These are phyloP conservation scores for Casuarina glauca DNA, from an alignment of 306 rosid species.

Conservation along the genomic window DNA sequence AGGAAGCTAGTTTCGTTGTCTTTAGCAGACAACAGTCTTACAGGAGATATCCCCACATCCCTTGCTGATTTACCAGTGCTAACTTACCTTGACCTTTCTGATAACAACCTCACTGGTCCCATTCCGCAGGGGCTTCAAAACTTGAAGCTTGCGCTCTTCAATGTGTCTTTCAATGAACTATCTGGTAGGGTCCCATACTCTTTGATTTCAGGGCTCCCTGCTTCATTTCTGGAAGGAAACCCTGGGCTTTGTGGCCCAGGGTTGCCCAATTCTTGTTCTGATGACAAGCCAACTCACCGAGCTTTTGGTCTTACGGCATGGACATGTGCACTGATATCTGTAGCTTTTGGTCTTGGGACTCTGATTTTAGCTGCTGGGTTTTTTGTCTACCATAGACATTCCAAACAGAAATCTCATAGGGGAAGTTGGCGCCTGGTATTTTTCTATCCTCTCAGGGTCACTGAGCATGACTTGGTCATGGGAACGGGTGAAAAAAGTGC, in stretches of 20 bases:
- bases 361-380: conserved; percentile 60
- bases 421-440: conserved; percentile 75
- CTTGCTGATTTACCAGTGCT: conserved; percentile 83
- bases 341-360: conserved; percentile 70
- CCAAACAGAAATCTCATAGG: conserved; percentile 42
- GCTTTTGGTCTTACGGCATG: conserved; percentile 54
- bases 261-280: conserved; percentile 68
- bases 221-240: conserved; percentile 94
- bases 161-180: conserved; percentile 82
- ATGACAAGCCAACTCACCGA: conserved; percentile 46
- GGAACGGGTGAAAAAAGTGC: conserved; percentile 88
- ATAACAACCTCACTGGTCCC: conserved; percentile 85
- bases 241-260: conserved; percentile 88
- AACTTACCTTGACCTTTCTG: conserved; percentile 93
- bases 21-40: conserved; percentile 73
- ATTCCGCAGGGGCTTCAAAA: conserved; percentile 87
- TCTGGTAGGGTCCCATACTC: conserved; percentile 87
- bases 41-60: conserved; percentile 71
- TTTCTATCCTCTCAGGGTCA: conserved; percentile 90
- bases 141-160: conserved; percentile 94
- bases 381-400: conserved; percentile 50
- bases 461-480: conserved; percentile 73
- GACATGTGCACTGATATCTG: conserved; percentile 61
- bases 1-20: conserved; percentile 84
- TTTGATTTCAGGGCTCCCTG: conserved; percentile 87